Evolutionary conservation across 768 basidiomycete genomes (phyloP), one percentile per base, ranked within the genome.

Genomic region (Tylopilus vinaceipallidus): DNA sequence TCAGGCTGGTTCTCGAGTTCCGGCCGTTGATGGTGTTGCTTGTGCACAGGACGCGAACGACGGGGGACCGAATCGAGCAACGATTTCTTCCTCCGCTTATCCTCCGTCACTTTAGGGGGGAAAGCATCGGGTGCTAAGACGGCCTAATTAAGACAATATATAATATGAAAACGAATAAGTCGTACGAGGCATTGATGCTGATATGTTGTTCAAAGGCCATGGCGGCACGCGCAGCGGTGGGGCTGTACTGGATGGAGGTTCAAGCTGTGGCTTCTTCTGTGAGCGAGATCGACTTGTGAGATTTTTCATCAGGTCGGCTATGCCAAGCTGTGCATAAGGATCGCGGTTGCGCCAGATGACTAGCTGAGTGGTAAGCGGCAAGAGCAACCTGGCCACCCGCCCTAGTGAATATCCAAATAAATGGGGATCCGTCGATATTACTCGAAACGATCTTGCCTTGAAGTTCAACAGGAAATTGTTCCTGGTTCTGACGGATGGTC

Each of bases 41-140:
- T 61, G 48, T 64, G 66, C 8, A 60, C 43, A 19, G 62, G 62
- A 35, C 66, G 62, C 24, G 60, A 56, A 20, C 60, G 62, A 23
- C 56, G 54, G 0, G 35, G 30, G 13, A 27, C 44, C 19, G 30
- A 22, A 53, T 52, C 49, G 13, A 50, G 41, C 5, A 47, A 37
- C 1, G 37, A 44, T 44, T 8, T 59, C 39, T 58, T 64, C 29
- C 32, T 33, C 19, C 53, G 58, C 52, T 49, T 53, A 23, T 54
- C 49, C 26, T 59, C 50, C 9, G 27, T 46, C 48, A 46, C 45
- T 51, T 60, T 55, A 47, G 55, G 51, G 36, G 65, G 60, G 56
- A 69, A 72, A 6, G 62, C 68, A 51, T 71, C 71, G 2, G 74
- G 74, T 2, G 74, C 74, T 75, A 54, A 45, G 51, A 42, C n/a